Conservation (phyloP, 2,329 filamentous ascomycete genomes). For the Aspergillus bombycis region DNA sequence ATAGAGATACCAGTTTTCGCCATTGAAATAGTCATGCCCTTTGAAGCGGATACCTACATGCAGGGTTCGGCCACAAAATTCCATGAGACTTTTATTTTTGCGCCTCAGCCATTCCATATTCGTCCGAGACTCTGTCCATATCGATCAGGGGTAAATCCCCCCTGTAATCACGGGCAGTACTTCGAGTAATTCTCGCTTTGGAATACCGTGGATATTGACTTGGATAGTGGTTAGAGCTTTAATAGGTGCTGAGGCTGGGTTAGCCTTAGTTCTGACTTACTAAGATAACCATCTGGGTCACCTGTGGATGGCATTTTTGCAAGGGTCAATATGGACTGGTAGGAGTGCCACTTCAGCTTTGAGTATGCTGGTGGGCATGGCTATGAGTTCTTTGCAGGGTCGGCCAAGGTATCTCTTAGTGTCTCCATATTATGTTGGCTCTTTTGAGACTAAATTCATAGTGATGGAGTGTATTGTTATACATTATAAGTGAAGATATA, state of each 20-base stretch:
- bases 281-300: neutral
- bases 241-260: neutral
- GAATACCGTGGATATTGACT: neutral
- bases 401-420: neutral
- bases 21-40: neutral
- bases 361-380: neutral
- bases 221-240: neutral
- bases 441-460: neutral
- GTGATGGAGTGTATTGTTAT: no score
- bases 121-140: neutral
- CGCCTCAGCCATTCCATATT: neutral
- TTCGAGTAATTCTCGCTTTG: neutral
- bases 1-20: neutral
- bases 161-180: neutral
- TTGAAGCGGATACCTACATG: neutral
- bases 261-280: neutral
- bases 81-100: neutral
- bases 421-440: neutral
- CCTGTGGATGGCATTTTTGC: neutral
- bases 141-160: neutral
- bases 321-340: neutral
- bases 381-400: neutral
- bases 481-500: no score
- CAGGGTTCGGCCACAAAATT: neutral
- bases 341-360: neutral